Base-by-base conservation (phyloP, 805 yeast species). In the Metschnikowia bowlesiae region DNA sequence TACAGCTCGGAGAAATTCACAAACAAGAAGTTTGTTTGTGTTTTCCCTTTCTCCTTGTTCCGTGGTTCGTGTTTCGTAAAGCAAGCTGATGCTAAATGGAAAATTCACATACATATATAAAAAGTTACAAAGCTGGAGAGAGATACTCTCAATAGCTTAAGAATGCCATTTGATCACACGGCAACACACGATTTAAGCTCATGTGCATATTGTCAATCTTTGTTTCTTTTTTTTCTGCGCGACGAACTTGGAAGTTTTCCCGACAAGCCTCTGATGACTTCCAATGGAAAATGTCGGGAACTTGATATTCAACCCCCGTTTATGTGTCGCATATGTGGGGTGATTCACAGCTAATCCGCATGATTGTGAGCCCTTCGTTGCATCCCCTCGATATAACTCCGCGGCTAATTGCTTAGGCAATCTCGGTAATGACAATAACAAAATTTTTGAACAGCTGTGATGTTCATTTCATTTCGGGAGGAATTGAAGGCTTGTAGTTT, bases 101-200 rank as follows among this genome's bases (percentile, higher is more conserved):
- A 18, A n/a, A 11, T 16, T 11, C 10, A 6, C 10, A 11, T 22
- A 11, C 11, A 36, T 4, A 10, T 8, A 4, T 18, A 8, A 37
- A 9, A 8, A 11, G 13, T 16, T 38, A 6, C 18, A 8, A 26
- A 28, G 9, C 8, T 8, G 16, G 32, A 39, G 41, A 28, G 9
- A 13, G 10, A 31, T 11, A 11, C 26, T 39, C 16, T 13, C 10
- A 22, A 30, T 6, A 9, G 2, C 14, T 14, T 1, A 22, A 14
- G 31, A 42, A 42, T 42, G 45, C 45, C 45, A 42, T 32, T n/a
- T 33, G 38, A 33, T 22, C 45, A 26, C 28, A 42, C 45, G 45
- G 45, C 45, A 42, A 18, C 37, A n/a, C 22, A 6, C n/a, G 9
- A 9, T 22, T 33, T 33, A 42, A 32, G 45, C 45, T 29, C n/a